Base-by-base conservation (phyloP, 208 protist genomes). In the Porcisia deanei region DNA sequence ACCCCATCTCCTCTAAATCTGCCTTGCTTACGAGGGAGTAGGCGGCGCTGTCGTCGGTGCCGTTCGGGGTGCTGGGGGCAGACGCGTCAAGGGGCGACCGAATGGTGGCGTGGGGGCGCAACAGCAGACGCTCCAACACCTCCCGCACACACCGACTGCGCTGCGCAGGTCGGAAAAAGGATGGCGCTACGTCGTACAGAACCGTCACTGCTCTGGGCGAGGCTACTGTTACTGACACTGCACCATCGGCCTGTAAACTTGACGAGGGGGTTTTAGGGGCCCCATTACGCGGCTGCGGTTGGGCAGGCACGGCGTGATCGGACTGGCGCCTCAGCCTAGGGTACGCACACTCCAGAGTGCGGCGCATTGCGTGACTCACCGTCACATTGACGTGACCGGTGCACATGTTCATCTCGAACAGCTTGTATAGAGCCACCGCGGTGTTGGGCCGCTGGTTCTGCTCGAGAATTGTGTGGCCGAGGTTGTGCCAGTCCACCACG, bases 401-500 rank as follows among this genome's bases (percentile, higher is more conserved):
- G 54, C 90, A 90, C 12, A 88, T n/a, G 72, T 82, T 49, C 67
- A 86, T 81, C 77, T 97, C 94, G 10, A 98, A 57, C 30, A 88
- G 74, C 45, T 88, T 76, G 84, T 98, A 98, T 14, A 94, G 25
- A 65, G 61, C 66, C 37, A 94, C 85, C 25, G 78, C 82, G 60
- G 80, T 18, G n/a, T 55, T 73, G 22, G 90, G 90, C 8, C 92
- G 84, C 30, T 85, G 75, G 20, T 82, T 86, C 41, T 81, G 81
- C 54, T 89, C 54, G 30, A 98, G 80, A 55, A 98, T 91, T 14
- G 92, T 97, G 80, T 92, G 94, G 43, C 96, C 96, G 60, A 91
- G 93, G 84, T 98, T 98, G 81, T 98, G 96, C 92, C 92, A 98
- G 76, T 98, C 96, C 54, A 98, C 92, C 5, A 96, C 75, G 47